Evolutionary conservation across 2,329 filamentous ascomycete genomes (phyloP), one percentile per base, ranked within the genome.

Genomic region (Tolypocladium ophioglossoides): DNA sequence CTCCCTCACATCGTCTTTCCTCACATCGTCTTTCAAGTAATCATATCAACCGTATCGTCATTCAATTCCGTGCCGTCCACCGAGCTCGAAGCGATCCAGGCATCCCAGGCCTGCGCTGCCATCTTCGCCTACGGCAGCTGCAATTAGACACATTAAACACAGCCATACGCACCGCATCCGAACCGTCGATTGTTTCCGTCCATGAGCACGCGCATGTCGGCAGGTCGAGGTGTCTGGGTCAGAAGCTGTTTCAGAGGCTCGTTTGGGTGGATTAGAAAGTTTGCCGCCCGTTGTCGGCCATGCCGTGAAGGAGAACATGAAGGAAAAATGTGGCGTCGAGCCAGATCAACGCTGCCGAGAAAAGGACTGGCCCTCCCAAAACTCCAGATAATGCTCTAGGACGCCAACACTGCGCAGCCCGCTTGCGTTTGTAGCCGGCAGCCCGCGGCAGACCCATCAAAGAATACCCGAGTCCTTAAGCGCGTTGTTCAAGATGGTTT

Each of bases 381-480:
- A 61, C 57, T 55, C 56, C 58, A 55, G 40, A 51, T 46, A 52
- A 61, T 57, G 59, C 55, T 58, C 50, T 41, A 48, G n/a, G 40
- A 54, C 64, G 63, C 63, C 63, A 58, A 54, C 56, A 54, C 30
- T 49, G 27, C 47, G 24, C 50, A 38, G 27, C 51, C 40, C 32
- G 52, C 40, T 38, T 46, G 51, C 57, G 57, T 52, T 55, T 57
- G 59, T 57, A 53, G 53, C 58, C 56, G 53, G 58, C 51, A 53
- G 24, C n/a, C 35, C 34, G 16, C 41, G 32, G 32, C 38, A 14
- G 18, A n/a, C 12, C 22, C 60, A 66, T 86, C 73, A 91, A 64
- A 99, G 83, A 70, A 99, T 97, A 62, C 94, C 94, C 24, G 94
- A 97, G 71, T 99, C 94, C 74, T 95, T 96, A 62, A 99, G 81